phyloP scores from a whole-genome alignment of 768 basidiomycete genomes.

The Pisolithus microcarpus region DNA sequence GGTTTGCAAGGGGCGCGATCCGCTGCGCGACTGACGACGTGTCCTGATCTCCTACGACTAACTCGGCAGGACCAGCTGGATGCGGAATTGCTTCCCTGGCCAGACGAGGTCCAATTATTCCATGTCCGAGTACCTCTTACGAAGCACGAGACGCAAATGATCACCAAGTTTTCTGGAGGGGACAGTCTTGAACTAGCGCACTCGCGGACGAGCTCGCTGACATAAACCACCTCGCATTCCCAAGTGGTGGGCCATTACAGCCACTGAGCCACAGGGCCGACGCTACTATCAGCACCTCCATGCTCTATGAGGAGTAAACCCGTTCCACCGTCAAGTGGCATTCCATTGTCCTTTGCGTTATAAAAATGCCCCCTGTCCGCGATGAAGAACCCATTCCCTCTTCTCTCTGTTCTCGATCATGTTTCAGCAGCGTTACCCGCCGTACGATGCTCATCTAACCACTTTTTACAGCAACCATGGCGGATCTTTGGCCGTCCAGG shows the following conservation, averaged over 20 bases:
- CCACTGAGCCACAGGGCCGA: conserved; percentile 51
- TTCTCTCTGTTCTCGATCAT: too few species aligned
- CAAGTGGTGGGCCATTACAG: conserved; percentile 72
- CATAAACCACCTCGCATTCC: conserved; percentile 67
- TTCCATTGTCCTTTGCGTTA: neutral
- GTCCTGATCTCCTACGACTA: conserved; percentile 89
- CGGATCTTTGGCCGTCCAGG: too few species aligned
- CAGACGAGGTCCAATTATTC: conserved; percentile 81
- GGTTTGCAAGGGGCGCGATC: conserved; percentile 73
- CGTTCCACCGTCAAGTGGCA: neutral
- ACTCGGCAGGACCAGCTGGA: conserved; percentile 80
- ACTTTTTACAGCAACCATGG: too few species aligned
- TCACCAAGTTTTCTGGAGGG: conserved; percentile 94
- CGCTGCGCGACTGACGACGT: conserved; percentile 79
- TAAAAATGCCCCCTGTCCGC: too few species aligned
- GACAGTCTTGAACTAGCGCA: conserved; percentile 92
- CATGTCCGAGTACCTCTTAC: conserved; percentile 61
- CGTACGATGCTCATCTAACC: too few species aligned
- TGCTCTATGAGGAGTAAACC: neutral
- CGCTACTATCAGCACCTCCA: neutral
- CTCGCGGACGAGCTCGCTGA: conserved; percentile 56
- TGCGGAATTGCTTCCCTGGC: conserved; percentile 94
- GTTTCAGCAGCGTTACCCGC: too few species aligned
- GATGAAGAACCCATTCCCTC: too few species aligned
- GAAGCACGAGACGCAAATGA: conserved; percentile 49